Base-by-base conservation (phyloP, 1,284 basidiomycete species). In the Puccinia hordei region DNA sequence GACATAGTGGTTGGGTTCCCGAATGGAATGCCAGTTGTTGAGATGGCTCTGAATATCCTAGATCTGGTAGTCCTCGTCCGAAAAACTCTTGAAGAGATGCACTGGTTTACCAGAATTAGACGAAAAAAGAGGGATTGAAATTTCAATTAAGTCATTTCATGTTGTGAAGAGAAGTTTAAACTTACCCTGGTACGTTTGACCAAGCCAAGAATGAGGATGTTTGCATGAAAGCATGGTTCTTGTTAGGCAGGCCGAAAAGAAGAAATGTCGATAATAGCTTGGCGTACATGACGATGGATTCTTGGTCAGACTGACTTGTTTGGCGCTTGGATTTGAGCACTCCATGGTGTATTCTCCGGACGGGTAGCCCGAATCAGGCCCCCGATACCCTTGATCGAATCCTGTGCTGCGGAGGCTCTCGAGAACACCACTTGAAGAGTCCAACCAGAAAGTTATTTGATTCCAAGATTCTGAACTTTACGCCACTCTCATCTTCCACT, bases 131-230 rank as follows among this genome's bases (percentile, higher is more conserved):
- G 38, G 30, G 12, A 33, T 65, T 46, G 33, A n/a, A 30, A 38
- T 63, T 38, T 35, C 59, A 61, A 19, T 46, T 1, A 71, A 1
- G 24, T 12, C 1, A 49, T 49, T 2, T 24, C 22, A 30, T 49
- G 24, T 15, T 61, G 12, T 46, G 30, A n/a, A 46, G 51, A 30
- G n/a, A 27, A 33, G 44, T 27, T 46, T 38, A 6, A 35, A 33
- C 59, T 76, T 19, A 76, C 74, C 74, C 74, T 33, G 74, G 74
- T 4, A 44, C 74, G 49, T 57, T 76, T 8, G 74, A 76, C 74
- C 74, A 76, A 35, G 61, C 74, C 41, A 76, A 41, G 46, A 76
- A 41, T 19, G 74, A 35, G 5, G 63, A 51, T 5, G 75, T 78
- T 33, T 68, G 49, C 17, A 57, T 33, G 75, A 78, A 68, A n/a